Evolutionary conservation across 169 alveolate genomes (phyloP), one percentile per base, ranked within the genome.

Genomic region (Plasmodium adleri): DNA sequence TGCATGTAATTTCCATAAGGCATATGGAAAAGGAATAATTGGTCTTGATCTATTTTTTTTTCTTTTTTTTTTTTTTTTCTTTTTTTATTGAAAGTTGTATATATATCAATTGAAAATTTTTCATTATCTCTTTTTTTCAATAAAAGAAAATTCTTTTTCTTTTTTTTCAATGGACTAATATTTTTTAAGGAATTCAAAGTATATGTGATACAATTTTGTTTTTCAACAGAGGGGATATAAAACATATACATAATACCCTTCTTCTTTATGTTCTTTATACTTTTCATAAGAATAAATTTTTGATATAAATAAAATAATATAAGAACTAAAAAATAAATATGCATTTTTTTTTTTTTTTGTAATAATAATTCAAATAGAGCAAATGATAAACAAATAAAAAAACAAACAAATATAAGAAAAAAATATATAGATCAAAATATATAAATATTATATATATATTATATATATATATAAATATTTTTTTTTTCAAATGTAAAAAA

Each of bases 211-310:
- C 70, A 47, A 15, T 71, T 85, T 45, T 71, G 91, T 15, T 85
- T 85, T 39, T 85, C 91, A 12, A 59, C 52, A 13, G 86, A 85
- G 15, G 91, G 60, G 20, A 85, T 85, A 32, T 85, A 85, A 43
- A 68, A 47, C 6, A 68, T 7, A 3, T 26, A 43, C 12, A 22
- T 49, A 12, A 0, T 3, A 52, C 22, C 8, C 12, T 43, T 64
- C 59, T 10, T 45, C 47, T 39, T 60, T 60, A 3, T 28, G 32
- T 49, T 8, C 1, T 12, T 39, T n/a, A 59, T 59, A 0, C 12
- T 10, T 5, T 43, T 12, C 73, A 67, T 67, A 9, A 28, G 49
- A 47, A 60, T 49, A 28, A 15, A 7, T 15, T 12, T 20, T 24
- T 24, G 8, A 6, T 3, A 15, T 28, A 28, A 13, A 15, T 49